phyloP scores from a whole-genome alignment of 2,329 filamentous ascomycete species.

The Trichoderma afroharzianum region DNA sequence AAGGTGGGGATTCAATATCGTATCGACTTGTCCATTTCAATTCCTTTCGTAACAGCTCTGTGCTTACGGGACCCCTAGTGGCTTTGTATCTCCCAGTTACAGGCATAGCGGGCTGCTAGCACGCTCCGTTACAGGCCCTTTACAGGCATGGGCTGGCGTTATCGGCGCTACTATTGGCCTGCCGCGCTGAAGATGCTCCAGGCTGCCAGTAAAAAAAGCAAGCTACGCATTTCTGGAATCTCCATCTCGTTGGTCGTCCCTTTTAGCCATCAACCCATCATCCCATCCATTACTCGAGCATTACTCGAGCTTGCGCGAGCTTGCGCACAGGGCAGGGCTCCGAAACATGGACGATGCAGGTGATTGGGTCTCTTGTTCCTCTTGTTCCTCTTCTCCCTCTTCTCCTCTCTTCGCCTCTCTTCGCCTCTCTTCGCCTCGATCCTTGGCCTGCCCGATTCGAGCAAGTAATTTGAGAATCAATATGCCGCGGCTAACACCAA shows the following conservation, averaged over 20 bases:
- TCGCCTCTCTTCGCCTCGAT: neutral
- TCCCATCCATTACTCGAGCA: neutral
- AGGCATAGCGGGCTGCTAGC: neutral
- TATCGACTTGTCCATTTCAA: neutral
- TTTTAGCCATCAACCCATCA: neutral
- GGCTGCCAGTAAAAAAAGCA: neutral
- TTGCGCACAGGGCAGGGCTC: neutral
- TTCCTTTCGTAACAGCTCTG: neutral
- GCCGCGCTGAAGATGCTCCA: neutral
- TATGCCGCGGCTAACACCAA: neutral
- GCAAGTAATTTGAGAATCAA: neutral
- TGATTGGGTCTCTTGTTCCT: neutral
- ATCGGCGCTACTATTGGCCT: neutral
- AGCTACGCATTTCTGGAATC: neutral
- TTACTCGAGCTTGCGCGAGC: neutral
- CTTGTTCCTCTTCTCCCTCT: neutral
- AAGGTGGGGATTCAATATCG: neutral
- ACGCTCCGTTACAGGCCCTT: neutral
- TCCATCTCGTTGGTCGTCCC: neutral
- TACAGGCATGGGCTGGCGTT: neutral
- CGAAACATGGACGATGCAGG: neutral
- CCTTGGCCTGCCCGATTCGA: neutral
- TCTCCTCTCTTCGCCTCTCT: neutral
- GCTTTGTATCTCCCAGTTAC: neutral
- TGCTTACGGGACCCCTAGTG: neutral